Evolutionary conservation across 495 filamentous ascomycete species (phyloP).

Genomic region (Penicillium robsamsonii): DNA sequence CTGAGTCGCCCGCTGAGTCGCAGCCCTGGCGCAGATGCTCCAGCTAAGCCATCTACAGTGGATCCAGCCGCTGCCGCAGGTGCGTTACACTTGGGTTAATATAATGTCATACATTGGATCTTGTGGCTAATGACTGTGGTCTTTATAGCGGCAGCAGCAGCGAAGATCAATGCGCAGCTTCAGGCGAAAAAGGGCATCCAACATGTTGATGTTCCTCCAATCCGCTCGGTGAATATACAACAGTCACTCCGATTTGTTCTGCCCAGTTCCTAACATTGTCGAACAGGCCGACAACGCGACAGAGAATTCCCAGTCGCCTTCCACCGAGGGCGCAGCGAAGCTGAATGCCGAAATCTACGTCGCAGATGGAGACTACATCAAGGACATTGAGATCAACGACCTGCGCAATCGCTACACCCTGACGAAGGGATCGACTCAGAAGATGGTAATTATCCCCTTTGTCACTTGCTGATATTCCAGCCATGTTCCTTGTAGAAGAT

Average conservation of each 20-base stretch:
- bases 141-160: slow-evolving; percentile 77
- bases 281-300: slow-evolving; percentile 51
- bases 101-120: not conserved
- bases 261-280: slow-evolving; percentile 9
- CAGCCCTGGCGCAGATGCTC: slow-evolving; percentile 46
- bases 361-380: slow-evolving; percentile 93
- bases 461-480: slow-evolving; percentile 78
- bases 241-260: not conserved
- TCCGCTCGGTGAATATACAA: slow-evolving; percentile 55
- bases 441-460: slow-evolving; percentile 94
- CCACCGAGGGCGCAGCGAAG: slow-evolving; percentile 52
- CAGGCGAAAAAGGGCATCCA: slow-evolving; percentile 91
- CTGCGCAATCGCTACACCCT: slow-evolving; percentile 94
- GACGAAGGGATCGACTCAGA: slow-evolving; percentile 96
- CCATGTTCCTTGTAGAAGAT: slow-evolving; percentile 25
- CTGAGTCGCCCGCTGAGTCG: slow-evolving; percentile 47
- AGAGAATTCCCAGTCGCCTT: slow-evolving; percentile 44
- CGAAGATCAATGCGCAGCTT: slow-evolving; percentile 88
- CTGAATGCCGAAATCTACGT: slow-evolving; percentile 88
- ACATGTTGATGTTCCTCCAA: slow-evolving; percentile 90
- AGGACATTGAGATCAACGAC: slow-evolving; percentile 98
- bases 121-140: slow-evolving; percentile 19
- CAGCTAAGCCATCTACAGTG: slow-evolving; percentile 42
- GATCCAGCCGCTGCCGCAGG: slow-evolving; percentile 88
- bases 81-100: slow-evolving; percentile 33